phyloP scores from a whole-genome alignment of 2,329 filamentous ascomycete species.

The Coleophoma cylindrospora region DNA sequence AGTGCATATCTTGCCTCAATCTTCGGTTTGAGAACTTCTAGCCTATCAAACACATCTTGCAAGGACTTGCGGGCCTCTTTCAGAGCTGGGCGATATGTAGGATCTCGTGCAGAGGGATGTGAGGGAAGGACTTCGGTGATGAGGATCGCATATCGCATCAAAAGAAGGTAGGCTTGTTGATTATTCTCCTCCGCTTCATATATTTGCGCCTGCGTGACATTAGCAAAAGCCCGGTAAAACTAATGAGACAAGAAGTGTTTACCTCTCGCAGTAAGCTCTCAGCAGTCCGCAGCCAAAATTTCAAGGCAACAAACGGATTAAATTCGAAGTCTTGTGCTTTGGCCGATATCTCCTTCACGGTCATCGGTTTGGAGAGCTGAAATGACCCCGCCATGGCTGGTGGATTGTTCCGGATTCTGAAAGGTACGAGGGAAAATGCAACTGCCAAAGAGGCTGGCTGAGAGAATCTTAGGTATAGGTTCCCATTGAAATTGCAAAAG shows the following conservation, averaged over 20 bases:
- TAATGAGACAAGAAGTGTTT: slow-evolving; percentile 13
- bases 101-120: slow-evolving; percentile 70
- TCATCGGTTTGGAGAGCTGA: slow-evolving; percentile 48
- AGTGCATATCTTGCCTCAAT: slow-evolving; percentile 68
- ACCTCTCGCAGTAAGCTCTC: slow-evolving; percentile 79
- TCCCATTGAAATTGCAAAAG: no score
- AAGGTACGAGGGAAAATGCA: neutral
- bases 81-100: slow-evolving; percentile 50
- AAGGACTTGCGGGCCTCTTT: slow-evolving; percentile 56
- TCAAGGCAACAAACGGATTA: slow-evolving; percentile 69
- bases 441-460: no score
- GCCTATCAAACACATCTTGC: slow-evolving; percentile 41
- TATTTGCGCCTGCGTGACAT: slow-evolving; percentile 61
- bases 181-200: slow-evolving; percentile 84
- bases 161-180: slow-evolving; percentile 81
- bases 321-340: slow-evolving; percentile 79
- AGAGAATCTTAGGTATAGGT: no score
- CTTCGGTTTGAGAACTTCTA: slow-evolving; percentile 76
- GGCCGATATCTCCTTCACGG: slow-evolving; percentile 69
- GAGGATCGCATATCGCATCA: slow-evolving; percentile 87
- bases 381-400: slow-evolving; percentile 22
- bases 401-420: neutral
- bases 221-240: no score
- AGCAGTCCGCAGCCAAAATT: slow-evolving; percentile 77
- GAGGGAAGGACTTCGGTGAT: slow-evolving; percentile 68